phyloP scores from a whole-genome alignment of 2,329 filamentous ascomycete species.

The Colletotrichum musicola region DNA sequence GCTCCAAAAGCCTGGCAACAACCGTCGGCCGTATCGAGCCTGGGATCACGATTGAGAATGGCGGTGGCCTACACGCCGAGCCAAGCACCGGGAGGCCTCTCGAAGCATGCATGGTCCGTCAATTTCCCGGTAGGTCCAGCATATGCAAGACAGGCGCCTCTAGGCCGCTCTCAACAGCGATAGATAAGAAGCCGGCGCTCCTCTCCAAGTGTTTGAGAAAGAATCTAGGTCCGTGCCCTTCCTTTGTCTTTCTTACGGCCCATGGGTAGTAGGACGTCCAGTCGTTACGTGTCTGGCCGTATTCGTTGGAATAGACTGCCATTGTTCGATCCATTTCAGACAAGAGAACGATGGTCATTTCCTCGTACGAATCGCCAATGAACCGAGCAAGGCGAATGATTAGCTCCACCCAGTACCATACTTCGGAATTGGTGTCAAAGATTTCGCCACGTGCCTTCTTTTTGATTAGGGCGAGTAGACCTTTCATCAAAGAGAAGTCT shows the following conservation, averaged over 20 bases:
- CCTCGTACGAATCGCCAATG: neutral
- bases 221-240: no score
- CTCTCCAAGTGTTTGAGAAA: neutral
- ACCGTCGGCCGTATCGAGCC: neutral
- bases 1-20: neutral
- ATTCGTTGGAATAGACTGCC: neutral
- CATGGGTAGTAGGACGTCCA: neutral
- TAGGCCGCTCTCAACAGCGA: neutral
- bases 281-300: neutral
- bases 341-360: neutral
- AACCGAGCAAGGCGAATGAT: neutral
- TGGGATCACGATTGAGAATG: neutral
- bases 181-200: neutral
- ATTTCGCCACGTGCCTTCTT: neutral
- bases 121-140: neutral
- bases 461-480: neutral
- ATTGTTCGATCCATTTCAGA: neutral
- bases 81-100: neutral
- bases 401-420: neutral
- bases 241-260: neutral
- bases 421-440: neutral
- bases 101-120: neutral
- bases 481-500: neutral
- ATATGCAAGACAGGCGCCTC: neutral
- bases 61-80: conserved; percentile 4